phyloP scores from a whole-genome alignment of 192 early-diverging fungal genomes.

The Globomyces pollinis-pini region DNA sequence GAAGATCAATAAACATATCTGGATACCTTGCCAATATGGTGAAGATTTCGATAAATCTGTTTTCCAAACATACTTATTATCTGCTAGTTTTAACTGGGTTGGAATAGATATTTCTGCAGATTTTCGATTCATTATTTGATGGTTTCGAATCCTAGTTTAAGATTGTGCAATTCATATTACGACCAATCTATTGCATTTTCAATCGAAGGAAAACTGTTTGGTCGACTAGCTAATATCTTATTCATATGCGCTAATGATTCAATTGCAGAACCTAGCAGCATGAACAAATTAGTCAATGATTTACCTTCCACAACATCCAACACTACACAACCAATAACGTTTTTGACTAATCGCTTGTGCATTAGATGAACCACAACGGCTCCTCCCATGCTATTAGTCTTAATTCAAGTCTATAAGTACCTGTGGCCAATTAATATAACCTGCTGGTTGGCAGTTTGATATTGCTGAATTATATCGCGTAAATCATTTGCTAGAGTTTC shows the following conservation, averaged over 20 bases:
- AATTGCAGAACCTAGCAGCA: conserved; percentile 31
- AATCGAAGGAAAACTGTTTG: conserved; percentile 16
- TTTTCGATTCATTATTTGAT: conserved; percentile 9
- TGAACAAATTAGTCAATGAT: no score
- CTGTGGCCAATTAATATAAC: conserved; percentile 38
- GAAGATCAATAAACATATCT: not conserved
- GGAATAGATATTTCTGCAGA: conserved; percentile 9
- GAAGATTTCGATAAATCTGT: conserved; percentile 11
- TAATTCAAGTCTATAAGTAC: conserved; percentile 11
- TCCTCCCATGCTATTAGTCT: conserved; percentile 31
- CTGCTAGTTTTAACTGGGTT: not conserved
- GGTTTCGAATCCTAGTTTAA: no score
- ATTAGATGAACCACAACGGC: conserved; percentile 28
- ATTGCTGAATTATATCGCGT: conserved; percentile 11
- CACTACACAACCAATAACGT: conserved; percentile 24
- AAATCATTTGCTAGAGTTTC: conserved; percentile 23
- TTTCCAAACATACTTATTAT: conserved; percentile 9
- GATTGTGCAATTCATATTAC: no score
- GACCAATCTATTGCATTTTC: conserved; percentile 36
- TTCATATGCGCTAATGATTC: conserved; percentile 33
- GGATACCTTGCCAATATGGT: conserved; percentile 20
- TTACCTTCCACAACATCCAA: conserved; percentile 42
- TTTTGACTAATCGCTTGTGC: conserved; percentile 4
- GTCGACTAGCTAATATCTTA: conserved; percentile 17
- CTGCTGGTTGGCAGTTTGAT: not conserved